Evolutionary conservation across 2,329 filamentous ascomycete genomes (phyloP), one percentile per base, ranked within the genome.

Genomic region (Cercospora zeina): DNA sequence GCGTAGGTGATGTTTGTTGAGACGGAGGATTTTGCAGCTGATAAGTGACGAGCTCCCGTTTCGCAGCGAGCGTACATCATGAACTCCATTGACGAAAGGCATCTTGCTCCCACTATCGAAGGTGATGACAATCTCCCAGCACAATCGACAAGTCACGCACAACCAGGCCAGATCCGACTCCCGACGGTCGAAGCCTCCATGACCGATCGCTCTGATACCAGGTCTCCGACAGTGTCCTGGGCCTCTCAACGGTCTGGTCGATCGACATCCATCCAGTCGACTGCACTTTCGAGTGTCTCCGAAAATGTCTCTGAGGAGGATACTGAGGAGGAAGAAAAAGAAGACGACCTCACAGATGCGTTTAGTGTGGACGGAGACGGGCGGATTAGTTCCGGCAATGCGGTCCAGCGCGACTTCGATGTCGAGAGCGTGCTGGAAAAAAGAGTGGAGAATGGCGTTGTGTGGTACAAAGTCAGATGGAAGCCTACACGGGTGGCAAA

Each of bases 401-500:
- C 30, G 11, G 4, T 50, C 1, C 21, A 61, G 33, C n/a, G 19
- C 2, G 59, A 61, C 10, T 61, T 61, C 6, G 59, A 57, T 2
- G 54, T 61, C 8, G 33, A 56, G 3, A 21, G 11, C 1, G 21
- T 61, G 14, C 14, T 61, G 2, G 53, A 1, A 11, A 57, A 47
- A 13, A 31, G 14, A n/a, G 47, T 55, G 0, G 14, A 61, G 11
- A 5, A 31, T n/a, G 39, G 34, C 1, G 14, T 61, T 5, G 53
- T 39, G 3, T 61, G 30, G 16, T 61, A 61, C 19, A 9, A 16
- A 6, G 21, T 61, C 24, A 24, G 19, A 13, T 61, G 58, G 58
- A 33, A 61, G 51, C 27, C 36, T 3, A 36, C 24, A 3, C 16
- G 9, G 3, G 39, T 61, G 0, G 2, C 27, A 14, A 45, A 39